Percentiles rank a stretch among this genome's conserved stretches.
Evolutionary conservation across 257 asterid genomes (phyloP).

Genomic region (Datura wrightii): DNA sequence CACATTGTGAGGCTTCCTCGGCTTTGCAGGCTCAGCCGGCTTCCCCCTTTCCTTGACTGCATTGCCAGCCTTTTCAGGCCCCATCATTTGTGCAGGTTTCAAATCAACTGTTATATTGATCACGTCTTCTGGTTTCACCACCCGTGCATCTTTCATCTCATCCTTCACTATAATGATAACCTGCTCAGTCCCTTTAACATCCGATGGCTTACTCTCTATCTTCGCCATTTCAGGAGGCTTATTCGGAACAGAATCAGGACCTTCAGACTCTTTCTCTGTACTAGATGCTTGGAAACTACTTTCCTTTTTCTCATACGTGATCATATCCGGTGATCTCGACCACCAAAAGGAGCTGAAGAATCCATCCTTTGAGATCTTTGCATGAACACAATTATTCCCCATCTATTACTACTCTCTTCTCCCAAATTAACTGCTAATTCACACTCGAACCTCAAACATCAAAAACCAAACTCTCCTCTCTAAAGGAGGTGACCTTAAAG

Average conservation of each 20-base stretch:
- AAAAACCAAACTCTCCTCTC: conserved; percentile 8
- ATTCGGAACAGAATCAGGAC: conserved; percentile 34
- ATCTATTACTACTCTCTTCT: conserved; percentile 26
- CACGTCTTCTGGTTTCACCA: conserved; percentile 41
- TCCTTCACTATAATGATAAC: conserved; percentile 37
- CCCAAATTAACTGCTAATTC: not conserved
- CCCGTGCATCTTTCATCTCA: conserved; percentile 33
- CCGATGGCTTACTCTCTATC: conserved; percentile 39
- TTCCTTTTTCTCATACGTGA: conserved; percentile 32
- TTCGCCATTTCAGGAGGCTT: conserved; percentile 48
- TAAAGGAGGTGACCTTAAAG: not conserved
- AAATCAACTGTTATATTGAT: conserved; percentile 24
- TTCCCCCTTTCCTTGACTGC: conserved; percentile 24
- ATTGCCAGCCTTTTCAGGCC: too few relatives aligned
- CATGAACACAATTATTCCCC: conserved; percentile 48
- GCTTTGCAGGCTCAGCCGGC: conserved; percentile 40
- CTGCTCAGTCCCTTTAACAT: conserved; percentile 23
- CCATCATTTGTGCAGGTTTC: not conserved
- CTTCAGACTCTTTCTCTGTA: conserved; percentile 33
- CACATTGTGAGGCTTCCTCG: conserved; percentile 48
- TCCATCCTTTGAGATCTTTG: conserved; percentile 37
- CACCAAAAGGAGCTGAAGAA: conserved; percentile 38
- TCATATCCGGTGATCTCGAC: conserved; percentile 26
- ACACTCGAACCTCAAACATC: conserved; percentile 25
- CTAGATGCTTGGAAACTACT: not conserved